Evolutionary conservation across 2,329 filamentous ascomycete species (phyloP), one percentile per base, ranked within the genome.

Genomic region (Aspergillus chevalieri): DNA sequence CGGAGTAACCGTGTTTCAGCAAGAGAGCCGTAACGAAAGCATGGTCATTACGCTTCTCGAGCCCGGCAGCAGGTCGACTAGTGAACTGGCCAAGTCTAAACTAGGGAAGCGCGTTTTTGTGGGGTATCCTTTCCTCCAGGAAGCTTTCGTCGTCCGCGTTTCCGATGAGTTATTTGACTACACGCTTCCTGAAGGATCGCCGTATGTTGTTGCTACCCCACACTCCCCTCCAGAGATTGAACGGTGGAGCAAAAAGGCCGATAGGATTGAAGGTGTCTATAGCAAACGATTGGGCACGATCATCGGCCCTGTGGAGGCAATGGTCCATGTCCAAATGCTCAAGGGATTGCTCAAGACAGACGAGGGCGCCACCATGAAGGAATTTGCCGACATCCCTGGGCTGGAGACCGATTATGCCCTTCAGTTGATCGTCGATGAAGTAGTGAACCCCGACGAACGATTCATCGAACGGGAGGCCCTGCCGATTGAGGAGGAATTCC

Each of bases 161-260:
- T 92, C 90, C 1, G 93, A 98, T 65, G 92, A 97, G 67, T 77
- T 97, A 24, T 97, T 97, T 65, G 86, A 87, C 60, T 98, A 96
- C 64, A 77, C 84, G 15, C 74, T 93, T 33, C 79, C 85, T 1
- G 77, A 84, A 30, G 78, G 83, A 53, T 82, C 82, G 51, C 77
- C 76, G 38, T 82, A 86, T 44, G 76, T 91, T 30, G 70, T 86
- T 17, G 77, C 84, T 43, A 81, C 77, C 34, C 84, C 89, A 17
- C 90, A 96, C 65, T 79, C 78, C 21, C 83, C 84, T 17, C 79
- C 81, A 49, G 88, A 94, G 48, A 89, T 93, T 47, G 82, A 86
- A 34, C 83, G 91, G 34, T 98, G 87, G 80, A 82, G 83, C 62
- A 92, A 83, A 72, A 95, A 93, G 65, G 83, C 93, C 1, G 81